Evolutionary conservation across 306 rosid genomes (phyloP).

Genomic region (Fragaria nilgerrensis): DNA sequence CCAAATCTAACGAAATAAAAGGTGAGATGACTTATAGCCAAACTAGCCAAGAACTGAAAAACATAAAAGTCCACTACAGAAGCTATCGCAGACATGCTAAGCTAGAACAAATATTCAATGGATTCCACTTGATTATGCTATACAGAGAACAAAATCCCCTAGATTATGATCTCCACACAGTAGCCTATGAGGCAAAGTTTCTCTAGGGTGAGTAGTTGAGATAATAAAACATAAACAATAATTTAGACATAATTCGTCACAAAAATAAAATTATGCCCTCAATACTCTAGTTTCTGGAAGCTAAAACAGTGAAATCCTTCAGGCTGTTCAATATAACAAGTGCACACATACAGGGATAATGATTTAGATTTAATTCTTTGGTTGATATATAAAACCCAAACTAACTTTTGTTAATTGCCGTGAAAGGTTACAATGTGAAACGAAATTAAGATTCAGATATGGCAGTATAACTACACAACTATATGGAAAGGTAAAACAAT

Average conservation of each 20-base stretch:
- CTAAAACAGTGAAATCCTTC: background rate
- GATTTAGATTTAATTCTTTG: background rate
- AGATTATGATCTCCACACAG: background rate
- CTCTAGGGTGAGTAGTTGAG: background rate
- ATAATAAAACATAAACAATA: background rate
- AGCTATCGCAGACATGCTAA: background rate
- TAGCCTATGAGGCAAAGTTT: background rate
- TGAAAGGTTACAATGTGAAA: background rate
- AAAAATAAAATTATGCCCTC: background rate
- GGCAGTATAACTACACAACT: background rate
- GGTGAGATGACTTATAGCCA: background rate
- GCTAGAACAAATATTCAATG: background rate
- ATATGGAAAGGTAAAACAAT: background rate
- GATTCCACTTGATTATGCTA: background rate
- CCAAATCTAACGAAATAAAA: slow-evolving; percentile 66
- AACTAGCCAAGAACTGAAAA: slow-evolving; percentile 2
- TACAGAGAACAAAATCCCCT: background rate
- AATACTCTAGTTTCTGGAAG: background rate
- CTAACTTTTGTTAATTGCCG: too few species aligned
- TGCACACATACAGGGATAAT: too few species aligned
- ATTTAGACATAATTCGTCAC: background rate
- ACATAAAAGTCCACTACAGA: slow-evolving; percentile 1
- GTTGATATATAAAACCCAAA: background rate
- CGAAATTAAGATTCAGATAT: background rate
- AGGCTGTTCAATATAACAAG: background rate